A percentile compares a stretch with the other conserved stretches of the same genome.
phyloP scores from a whole-genome alignment of 2,329 filamentous ascomycete species.

The Aspergillus cejpii region DNA sequence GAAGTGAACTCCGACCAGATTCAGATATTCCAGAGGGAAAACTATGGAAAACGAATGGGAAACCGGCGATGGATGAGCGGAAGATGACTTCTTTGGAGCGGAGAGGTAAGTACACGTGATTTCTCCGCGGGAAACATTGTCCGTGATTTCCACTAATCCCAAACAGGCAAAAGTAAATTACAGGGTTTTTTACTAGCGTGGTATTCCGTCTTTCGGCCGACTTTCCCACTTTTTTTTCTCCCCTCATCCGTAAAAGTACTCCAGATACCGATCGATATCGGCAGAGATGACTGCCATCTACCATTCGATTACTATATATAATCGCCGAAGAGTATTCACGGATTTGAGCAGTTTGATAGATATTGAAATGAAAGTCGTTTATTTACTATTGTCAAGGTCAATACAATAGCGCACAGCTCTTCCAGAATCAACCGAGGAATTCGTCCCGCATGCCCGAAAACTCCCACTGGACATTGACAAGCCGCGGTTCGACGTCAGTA shows the following conservation, averaged over 20 bases:
- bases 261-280: slow-evolving; percentile 2
- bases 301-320: background rate
- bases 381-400: no score
- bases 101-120: slow-evolving; percentile 10
- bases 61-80: slow-evolving; percentile 13
- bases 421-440: slow-evolving; percentile 2
- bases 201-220: slow-evolving; percentile 12
- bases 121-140: slow-evolving; percentile 19
- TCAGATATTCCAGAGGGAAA: background rate
- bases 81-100: slow-evolving; percentile 5
- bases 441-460: slow-evolving; percentile 18
- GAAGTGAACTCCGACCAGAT: no score
- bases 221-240: slow-evolving; percentile 2
- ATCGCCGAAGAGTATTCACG: background rate
- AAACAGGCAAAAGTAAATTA: background rate
- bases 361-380: no score
- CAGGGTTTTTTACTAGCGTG: background rate
- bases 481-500: slow-evolving; percentile 12
- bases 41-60: background rate
- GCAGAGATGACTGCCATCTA: background rate
- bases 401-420: background rate
- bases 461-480: slow-evolving; percentile 5
- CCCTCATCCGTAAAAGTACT: slow-evolving; percentile 6
- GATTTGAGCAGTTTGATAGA: no score
- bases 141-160: background rate